phyloP scores from a whole-genome alignment of 1,139 yeast genomes.

The Zygosaccharomyces pseudobailii region DNA sequence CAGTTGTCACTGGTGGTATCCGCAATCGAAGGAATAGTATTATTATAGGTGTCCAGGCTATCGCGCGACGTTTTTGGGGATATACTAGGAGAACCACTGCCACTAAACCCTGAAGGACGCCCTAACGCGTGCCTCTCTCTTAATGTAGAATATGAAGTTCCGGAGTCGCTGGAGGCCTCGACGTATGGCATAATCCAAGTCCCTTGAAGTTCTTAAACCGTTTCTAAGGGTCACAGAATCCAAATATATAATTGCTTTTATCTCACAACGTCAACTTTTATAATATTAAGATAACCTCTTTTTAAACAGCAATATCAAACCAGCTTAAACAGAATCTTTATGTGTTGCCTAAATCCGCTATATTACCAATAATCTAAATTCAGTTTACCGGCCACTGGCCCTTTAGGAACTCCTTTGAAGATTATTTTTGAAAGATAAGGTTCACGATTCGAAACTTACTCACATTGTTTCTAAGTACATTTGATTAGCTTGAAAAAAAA shows the following conservation, averaged over 20 bases:
- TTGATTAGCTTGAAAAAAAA: background rate
- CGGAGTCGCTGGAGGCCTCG: constrained; percentile 17
- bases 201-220: background rate
- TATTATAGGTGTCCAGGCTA: constrained; percentile 1
- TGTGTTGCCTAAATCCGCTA: background rate
- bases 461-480: background rate
- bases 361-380: background rate
- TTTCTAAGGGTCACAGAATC: background rate
- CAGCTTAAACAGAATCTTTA: background rate
- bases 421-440: background rate
- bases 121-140: constrained; percentile 15
- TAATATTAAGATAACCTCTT: background rate
- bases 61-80: background rate
- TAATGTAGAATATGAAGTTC: constrained; percentile 6
- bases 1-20: constrained; percentile 8
- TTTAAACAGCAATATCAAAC: background rate
- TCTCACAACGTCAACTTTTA: background rate
- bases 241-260: background rate
- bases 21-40: constrained; percentile 7
- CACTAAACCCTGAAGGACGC: background rate
- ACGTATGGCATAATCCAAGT: constrained; percentile 18
- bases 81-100: constrained; percentile 1
- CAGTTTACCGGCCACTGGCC: background rate
- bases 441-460: background rate
- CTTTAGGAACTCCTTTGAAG: background rate